Base-by-base conservation (phyloP, 2,329 filamentous ascomycete genomes). In the Cercospora sesami region DNA sequence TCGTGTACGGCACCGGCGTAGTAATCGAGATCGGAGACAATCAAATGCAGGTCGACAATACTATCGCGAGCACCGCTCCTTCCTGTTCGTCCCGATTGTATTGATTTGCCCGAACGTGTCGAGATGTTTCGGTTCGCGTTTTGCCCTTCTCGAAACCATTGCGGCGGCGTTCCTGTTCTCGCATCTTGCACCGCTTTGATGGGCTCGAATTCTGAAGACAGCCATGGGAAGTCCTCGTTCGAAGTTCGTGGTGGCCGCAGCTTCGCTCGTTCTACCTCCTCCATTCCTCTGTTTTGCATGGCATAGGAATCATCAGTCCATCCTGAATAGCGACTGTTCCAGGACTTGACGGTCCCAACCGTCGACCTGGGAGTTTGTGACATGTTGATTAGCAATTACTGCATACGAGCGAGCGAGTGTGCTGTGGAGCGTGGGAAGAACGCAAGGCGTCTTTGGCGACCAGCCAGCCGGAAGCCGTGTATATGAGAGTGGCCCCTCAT, bases 1-100 rank as follows among this genome's bases (percentile, higher is more conserved):
- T 78, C 76, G 70, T 78, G 76, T 7, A 78, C 75, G n/a, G 76
- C 76, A 67, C 76, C 76, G 18, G 76, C 76, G 66, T 78, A 78
- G 71, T 77, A 78, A 64, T 78, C 76, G 18, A 78, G 73, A 69
- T 78, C 76, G 3, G 74, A 78, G 2, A 78, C 76, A 53, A 78
- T 76, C 63, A 77, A 69, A 68, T 77, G 76, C 42, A 78, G 67
- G 65, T 78, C 76, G 45, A 78, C 75, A 31, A 77, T 77, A 62
- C 73, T 75, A 57, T 78, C 76, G 55, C 76, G 66, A 12, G 76
- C 73, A 30, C 70, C 73, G 60, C 70, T 75, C 30, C 72, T 68
- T 14, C 72, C 69, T 9, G 75, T 75, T 33, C 74, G 71, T 23
- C 64, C 69, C 8, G 75, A 75, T 16, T 63, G 71, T 14, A 66